Evolutionary conservation across 805 yeast species (phyloP).

Genomic region (fission yeast (Schizosaccharomyces pombe)): DNA sequence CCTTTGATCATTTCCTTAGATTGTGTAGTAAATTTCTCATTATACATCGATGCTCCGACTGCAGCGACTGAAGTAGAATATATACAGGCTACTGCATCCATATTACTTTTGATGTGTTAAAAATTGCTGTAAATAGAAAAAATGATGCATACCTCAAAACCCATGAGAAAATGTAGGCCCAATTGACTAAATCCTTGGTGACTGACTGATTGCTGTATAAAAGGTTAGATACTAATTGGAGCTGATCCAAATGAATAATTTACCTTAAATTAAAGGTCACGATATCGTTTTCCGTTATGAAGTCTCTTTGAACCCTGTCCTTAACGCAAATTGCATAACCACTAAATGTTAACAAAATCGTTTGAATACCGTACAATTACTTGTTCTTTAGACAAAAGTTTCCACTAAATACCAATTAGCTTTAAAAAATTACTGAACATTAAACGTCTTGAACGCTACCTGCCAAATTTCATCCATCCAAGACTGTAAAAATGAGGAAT

Average conservation of each 20-base stretch:
- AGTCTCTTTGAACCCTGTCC: not conserved
- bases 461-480: conserved; percentile 1
- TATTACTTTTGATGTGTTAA: not conserved
- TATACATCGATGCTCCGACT: not conserved
- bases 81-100: not conserved
- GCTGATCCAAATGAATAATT: not conserved
- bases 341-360: not conserved
- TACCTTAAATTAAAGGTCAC: not conserved
- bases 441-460: conserved; percentile 1
- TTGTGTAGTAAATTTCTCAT: conserved; percentile 32
- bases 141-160: not conserved
- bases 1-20: conserved; percentile 87
- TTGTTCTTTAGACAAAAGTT: not conserved
- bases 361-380: not conserved
- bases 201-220: not conserved
- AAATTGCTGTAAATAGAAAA: not conserved
- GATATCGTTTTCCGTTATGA: not conserved
- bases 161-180: not conserved
- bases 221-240: not conserved
- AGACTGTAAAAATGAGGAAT: not conserved
- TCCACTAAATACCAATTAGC: not conserved
- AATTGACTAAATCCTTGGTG: too few species aligned
- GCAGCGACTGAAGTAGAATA: not conserved
- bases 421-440: not conserved
- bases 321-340: not conserved